Evolutionary conservation across 345 rosid species (phyloP), one percentile per base, ranked within the genome.

Genomic region (Hibiscus tridactylites): DNA sequence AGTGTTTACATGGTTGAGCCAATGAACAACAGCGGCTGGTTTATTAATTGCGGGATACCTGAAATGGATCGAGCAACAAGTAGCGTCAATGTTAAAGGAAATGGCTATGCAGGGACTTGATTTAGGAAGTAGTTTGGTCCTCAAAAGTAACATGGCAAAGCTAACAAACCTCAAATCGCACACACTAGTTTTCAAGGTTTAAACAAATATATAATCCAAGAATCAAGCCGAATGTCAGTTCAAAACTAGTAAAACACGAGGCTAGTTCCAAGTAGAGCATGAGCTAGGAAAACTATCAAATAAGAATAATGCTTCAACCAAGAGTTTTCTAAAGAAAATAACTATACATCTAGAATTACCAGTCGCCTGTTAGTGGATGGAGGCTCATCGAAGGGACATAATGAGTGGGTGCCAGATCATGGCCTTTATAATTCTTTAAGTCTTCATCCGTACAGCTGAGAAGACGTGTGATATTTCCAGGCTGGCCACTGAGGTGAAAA

Each of bases 31-130:
- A 1, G 89, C 99, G 28, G 98, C 99, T 16, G 98, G 99, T 80
- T 95, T 95, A 81, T 95, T 92, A 74, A 92, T 92, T 26, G 98
- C 99, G 15, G 99, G 99, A 82, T 95, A 95, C 99, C 99, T 95
- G 87, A 66, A 42, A 78, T 7, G 24, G 67, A 70, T 77, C 54
- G 75, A 52, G 29, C 37, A 81, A 77, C 12, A 52, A 46, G 3
- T 0, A 8, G 46, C 9, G 46, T 42, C 46, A 8, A 62, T 35
- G 15, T 62, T n/a, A n/a, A 63, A 62, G 28, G 50, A 39, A 37
- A 39, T 37, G 39, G 59, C 6, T 29, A 13, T 68, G 28, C 46
- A 31, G 28, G 17, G 24, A 13, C 31, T 24, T 3, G 53, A 68
- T 21, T 13, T 68, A n/a, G 16, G n/a, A n/a, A 49, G 71, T 24